Evolutionary conservation across 2,329 filamentous ascomycete species (phyloP).

Genomic region (Cordyceps militaris): DNA sequence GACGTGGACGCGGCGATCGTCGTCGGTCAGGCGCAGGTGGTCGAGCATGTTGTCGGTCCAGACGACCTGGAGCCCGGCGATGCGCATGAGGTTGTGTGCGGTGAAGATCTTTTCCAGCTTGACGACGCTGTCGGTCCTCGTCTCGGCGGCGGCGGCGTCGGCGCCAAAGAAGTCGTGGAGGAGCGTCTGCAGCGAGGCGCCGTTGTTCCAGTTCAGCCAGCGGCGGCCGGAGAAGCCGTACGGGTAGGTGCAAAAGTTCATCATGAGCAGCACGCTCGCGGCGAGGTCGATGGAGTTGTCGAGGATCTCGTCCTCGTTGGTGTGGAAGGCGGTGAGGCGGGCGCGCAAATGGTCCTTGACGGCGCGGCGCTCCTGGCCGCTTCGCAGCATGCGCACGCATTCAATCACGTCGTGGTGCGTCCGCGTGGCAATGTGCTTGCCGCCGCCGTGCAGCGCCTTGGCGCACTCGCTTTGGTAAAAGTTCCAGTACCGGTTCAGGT

Average conservation of each 20-base stretch:
- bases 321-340: neutral
- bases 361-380: neutral
- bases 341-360: neutral
- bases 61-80: conserved; percentile 29
- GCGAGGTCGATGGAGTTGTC: neutral
- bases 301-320: neutral
- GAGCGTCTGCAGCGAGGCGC: neutral
- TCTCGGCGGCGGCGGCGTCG: neutral
- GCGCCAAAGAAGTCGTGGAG: neutral
- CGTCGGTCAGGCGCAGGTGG: conserved; percentile 32
- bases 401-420: neutral
- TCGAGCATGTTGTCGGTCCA: conserved; percentile 35
- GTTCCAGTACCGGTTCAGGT: neutral
- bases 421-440: neutral
- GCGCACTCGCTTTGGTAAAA: neutral
- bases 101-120: conserved; percentile 7
- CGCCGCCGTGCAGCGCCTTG: neutral
- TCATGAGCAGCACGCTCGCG: neutral
- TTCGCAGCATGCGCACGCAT: neutral
- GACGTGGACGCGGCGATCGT: conserved; percentile 31
- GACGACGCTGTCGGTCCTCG: neutral
- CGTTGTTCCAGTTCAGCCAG: neutral
- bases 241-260: neutral
- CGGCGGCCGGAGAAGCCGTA: neutral
- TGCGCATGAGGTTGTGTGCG: conserved; percentile 13